Conservation (phyloP, 192 early-diverging fungal genomes). For the Entomortierella lignicola region DNA sequence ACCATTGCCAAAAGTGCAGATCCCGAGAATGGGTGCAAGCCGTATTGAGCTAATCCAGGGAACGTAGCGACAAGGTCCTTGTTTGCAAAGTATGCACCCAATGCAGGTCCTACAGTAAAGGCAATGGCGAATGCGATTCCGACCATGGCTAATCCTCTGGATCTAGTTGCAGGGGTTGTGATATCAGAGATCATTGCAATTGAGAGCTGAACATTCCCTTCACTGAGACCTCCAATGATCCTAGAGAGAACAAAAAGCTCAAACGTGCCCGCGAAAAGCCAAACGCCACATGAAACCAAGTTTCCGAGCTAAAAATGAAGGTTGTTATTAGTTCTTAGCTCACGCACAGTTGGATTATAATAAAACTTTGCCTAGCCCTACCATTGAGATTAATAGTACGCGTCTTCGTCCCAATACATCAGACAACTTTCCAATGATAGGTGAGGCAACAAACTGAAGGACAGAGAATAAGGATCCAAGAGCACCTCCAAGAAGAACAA, state of each 20-base stretch:
- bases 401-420: constrained; percentile 86
- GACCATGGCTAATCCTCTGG: constrained; percentile 88
- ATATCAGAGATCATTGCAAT: constrained; percentile 97
- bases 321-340: no score
- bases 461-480: constrained; percentile 95
- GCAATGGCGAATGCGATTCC: constrained; percentile 97
- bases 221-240: constrained; percentile 92
- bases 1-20: constrained; percentile 90
- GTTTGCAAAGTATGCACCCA: constrained; percentile 84
- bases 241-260: constrained; percentile 85
- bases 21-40: constrained; percentile 80
- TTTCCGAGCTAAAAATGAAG: constrained; percentile 78
- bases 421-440: constrained; percentile 82
- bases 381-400: constrained; percentile 89
- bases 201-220: constrained; percentile 97
- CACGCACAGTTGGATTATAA: not conserved
- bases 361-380: constrained; percentile 22
- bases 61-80: constrained; percentile 58
- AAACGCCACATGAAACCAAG: constrained; percentile 86
- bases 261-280: constrained; percentile 90
- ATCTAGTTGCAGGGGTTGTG: constrained; percentile 80
- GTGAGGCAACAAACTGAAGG: constrained; percentile 89
- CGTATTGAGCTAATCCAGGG: constrained; percentile 59
- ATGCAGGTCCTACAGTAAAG: constrained; percentile 94
- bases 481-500: constrained; percentile 92